Evolutionary conservation across 1,284 basidiomycete species (phyloP).

Genomic region (Marasmius tenuissimus): DNA sequence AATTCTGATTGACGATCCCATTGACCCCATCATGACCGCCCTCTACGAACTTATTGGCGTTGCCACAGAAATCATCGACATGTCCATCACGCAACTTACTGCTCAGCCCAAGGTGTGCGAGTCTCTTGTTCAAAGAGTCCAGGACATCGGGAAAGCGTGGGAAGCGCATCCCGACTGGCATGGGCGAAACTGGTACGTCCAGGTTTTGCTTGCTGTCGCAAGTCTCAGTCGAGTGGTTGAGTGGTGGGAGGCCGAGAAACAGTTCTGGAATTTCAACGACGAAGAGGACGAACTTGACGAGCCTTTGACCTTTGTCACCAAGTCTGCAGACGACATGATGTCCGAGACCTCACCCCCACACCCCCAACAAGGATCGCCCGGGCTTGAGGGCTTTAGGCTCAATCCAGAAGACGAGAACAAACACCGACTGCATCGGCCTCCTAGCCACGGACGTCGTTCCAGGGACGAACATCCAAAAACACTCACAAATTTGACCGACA

Average conservation of each 20-base stretch:
- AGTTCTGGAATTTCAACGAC: conserved; percentile 99
- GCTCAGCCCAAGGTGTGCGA: conserved; percentile 84
- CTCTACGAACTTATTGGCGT: conserved; percentile 93
- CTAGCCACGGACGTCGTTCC: conserved; percentile 52
- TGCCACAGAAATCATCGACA: conserved; percentile 94
- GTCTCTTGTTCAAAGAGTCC: conserved; percentile 85
- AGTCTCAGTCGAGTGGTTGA: conserved; percentile 95
- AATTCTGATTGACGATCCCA: conserved; percentile 73
- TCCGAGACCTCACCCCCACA: conserved; percentile 41
- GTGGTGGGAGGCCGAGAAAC: conserved; percentile 99
- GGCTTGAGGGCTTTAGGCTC: conserved; percentile 44
- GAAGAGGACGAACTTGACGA: conserved; percentile 90
- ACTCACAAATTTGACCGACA: conserved; percentile 34
- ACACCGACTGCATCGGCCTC: conserved; percentile 46
- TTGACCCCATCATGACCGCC: conserved; percentile 88
- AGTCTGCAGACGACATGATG: conserved; percentile 67
- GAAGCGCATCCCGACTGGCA: conserved; percentile 98
- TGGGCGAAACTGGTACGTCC: conserved; percentile 97
- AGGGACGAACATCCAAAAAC: conserved; percentile 60
- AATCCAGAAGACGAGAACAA: conserved; percentile 61
- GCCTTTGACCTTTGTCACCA: conserved; percentile 86
- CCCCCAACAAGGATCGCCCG: conserved; percentile 40
- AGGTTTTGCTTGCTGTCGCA: conserved; percentile 94
- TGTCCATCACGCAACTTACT: conserved; percentile 84
- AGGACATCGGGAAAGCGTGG: conserved; percentile 92